Evolutionary conservation across 2,329 filamentous ascomycete species (phyloP), one percentile per base, ranked within the genome.

Genomic region (Colletotrichum brevisporum): DNA sequence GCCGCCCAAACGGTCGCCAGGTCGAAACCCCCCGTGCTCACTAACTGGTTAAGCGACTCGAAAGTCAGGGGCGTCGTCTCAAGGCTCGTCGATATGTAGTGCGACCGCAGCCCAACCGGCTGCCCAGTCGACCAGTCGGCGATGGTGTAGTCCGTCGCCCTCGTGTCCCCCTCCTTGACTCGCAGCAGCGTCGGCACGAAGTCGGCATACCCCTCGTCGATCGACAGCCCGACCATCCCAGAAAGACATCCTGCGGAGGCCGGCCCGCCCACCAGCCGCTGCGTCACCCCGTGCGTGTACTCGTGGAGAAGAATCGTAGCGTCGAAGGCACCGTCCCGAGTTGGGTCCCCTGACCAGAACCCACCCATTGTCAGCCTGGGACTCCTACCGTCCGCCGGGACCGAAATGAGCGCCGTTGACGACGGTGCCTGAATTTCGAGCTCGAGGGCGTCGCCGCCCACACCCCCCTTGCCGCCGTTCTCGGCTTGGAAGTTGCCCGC

Each of bases 401-500:
- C 36, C 5, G 36, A 24, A 4, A 56, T 43, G 18, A 54, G 31
- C 12, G 53, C 53, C 15, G 31, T 24, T 24, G 80, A 83, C 2
- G 78, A 6, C 2, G 10, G 21, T 4, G 31, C 56, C 5, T 90
- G 88, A 0, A 86, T 77, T 70, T 88, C 88, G 47, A 89, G 79
- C 65, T 87, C 87, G 45, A 88, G 85, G 52, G 82, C 82, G 72
- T 90, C 88, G 58, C 78, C 79, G 13, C 83, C 87, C 5, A 71
- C 51, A 18, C 88, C 88, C 4, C 88, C 88, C 48, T 80, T 76
- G 52, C 83, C 84, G 69, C 86, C 83, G 80, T 89, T 90, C 79
- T 88, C 85, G 60, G 77, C 73, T 77, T 90, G 83, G 76, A 90
- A 90, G 78, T 90, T 90, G 6, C 88, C 88, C 1, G 88, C 87